Evolutionary conservation across 306 rosid genomes (phyloP).

Genomic region (Sicyos edulis): DNA sequence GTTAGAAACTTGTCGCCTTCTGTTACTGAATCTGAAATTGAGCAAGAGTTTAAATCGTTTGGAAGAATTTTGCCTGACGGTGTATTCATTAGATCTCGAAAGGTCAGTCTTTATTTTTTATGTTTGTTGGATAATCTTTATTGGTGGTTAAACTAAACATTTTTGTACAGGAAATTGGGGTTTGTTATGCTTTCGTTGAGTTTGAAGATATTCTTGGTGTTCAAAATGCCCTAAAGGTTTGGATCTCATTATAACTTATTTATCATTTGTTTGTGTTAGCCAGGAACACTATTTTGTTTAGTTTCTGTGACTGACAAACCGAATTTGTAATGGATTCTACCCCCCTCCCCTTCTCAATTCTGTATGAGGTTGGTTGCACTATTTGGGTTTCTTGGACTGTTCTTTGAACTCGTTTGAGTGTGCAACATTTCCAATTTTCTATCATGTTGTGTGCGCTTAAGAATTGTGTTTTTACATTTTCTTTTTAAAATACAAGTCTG

Average conservation of each 20-base stretch:
- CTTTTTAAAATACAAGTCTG: neutral
- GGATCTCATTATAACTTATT: too few relatives aligned
- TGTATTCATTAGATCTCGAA: conserved; percentile 69
- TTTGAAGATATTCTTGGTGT: conserved; percentile 78
- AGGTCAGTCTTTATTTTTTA: conserved; percentile 39
- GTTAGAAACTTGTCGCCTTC: conserved; percentile 80
- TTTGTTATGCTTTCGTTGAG: conserved; percentile 94
- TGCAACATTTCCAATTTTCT: too few relatives aligned
- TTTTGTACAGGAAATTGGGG: conserved; percentile 78
- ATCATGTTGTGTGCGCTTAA: neutral
- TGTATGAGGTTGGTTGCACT: too few relatives aligned
- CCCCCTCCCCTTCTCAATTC: too few relatives aligned
- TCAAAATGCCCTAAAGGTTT: conserved; percentile 84
- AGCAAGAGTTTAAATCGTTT: conserved; percentile 64
- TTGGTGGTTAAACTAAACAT: conserved; percentile 25
- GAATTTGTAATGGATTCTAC: too few relatives aligned
- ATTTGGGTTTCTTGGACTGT: too few relatives aligned
- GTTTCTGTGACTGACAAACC: too few relatives aligned
- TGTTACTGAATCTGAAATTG: conserved; percentile 73
- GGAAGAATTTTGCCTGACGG: conserved; percentile 94
- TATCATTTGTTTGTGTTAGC: too few relatives aligned
- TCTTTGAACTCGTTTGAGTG: too few relatives aligned
- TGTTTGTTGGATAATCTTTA: neutral
- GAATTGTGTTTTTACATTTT: neutral
- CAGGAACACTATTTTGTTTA: too few relatives aligned